These are phyloP conservation scores for Aspergillus wentii DNA, from an alignment of 495 filamentous ascomycete genomes.

Conservation along the genomic window DNA sequence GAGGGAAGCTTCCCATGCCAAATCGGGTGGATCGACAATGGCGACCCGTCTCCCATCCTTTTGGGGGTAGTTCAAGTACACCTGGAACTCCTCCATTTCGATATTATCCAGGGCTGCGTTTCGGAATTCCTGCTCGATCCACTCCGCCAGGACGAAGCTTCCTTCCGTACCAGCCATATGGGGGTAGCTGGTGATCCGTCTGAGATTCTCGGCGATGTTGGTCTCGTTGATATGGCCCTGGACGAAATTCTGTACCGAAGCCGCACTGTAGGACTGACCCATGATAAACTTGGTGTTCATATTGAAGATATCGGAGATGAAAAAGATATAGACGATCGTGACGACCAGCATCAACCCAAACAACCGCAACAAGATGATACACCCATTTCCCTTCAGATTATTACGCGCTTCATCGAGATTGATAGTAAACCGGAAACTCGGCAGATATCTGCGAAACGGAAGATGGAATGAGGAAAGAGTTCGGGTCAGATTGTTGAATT, in stretches of 20 bases:
- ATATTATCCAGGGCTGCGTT: constrained; percentile 68
- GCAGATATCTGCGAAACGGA: constrained; percentile 47
- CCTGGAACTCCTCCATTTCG: constrained; percentile 68
- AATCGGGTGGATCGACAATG: constrained; percentile 66
- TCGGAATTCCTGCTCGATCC: constrained; percentile 69
- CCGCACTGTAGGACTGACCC: constrained; percentile 44
- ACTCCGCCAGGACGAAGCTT: constrained; percentile 75
- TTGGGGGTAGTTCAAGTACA: constrained; percentile 90
- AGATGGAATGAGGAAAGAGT: constrained; percentile 51
- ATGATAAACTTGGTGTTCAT: constrained; percentile 37
- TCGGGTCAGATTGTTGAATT: constrained; percentile 47
- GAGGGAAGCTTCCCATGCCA: constrained; percentile 75
- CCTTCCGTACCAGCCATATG: constrained; percentile 91
- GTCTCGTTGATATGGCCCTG: constrained; percentile 62
- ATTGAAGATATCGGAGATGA: constrained; percentile 75
- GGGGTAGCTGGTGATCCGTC: constrained; percentile 69
- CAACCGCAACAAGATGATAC: constrained; percentile 63
- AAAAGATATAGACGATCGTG: constrained; percentile 71
- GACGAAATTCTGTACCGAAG: constrained; percentile 65
- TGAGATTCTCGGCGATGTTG: constrained; percentile 64
- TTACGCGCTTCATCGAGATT: constrained; percentile 24
- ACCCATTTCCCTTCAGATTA: constrained; percentile 33
- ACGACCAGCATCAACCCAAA: constrained; percentile 71
- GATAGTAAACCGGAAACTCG: constrained; percentile 32
- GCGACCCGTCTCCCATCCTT: constrained; percentile 71